A percentile compares a stretch with the other conserved stretches of the same genome.
Conservation (phyloP, 495 filamentous ascomycete genomes). For the Penicillium simplicissimum region DNA sequence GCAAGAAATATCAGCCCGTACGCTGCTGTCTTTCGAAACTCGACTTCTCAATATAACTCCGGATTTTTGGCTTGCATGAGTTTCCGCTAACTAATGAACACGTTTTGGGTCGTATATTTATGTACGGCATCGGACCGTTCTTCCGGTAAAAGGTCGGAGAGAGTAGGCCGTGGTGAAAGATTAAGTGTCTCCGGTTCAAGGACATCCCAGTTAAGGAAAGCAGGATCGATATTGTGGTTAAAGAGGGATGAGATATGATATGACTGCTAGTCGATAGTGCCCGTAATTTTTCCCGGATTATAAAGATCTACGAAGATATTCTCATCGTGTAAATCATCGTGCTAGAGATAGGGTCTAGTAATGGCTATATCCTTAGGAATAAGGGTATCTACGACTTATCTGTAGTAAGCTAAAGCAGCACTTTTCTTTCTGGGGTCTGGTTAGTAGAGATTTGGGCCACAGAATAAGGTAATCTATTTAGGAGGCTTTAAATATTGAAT, state of each 20-base stretch:
- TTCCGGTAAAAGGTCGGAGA: background rate
- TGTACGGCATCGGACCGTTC: background rate
- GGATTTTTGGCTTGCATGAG: background rate
- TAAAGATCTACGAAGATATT: background rate
- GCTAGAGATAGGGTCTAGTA: background rate
- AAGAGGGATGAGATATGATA: conserved; percentile 39
- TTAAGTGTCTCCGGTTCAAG: conserved; percentile 36
- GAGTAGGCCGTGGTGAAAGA: conserved; percentile 5
- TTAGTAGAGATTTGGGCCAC: background rate
- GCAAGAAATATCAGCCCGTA: conserved; percentile 39
- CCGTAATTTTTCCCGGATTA: conserved; percentile 35
- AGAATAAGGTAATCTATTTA: background rate
- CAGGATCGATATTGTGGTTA: conserved; percentile 34
- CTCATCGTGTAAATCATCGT: background rate
- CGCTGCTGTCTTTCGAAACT: conserved; percentile 32
- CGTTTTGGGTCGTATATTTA: background rate
- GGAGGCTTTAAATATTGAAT: background rate
- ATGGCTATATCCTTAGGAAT: background rate
- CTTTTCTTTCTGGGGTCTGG: background rate
- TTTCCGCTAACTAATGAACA: background rate
- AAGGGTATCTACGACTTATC: background rate
- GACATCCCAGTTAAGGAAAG: conserved; percentile 35
- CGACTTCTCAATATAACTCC: conserved; percentile 28
- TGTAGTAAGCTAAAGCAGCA: background rate
- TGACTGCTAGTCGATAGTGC: conserved; percentile 45